Evolutionary conservation across 371 early-diverging fungal species (phyloP), one percentile per base, ranked within the genome.

Genomic region (Amoeboaphelidium occidentale): DNA sequence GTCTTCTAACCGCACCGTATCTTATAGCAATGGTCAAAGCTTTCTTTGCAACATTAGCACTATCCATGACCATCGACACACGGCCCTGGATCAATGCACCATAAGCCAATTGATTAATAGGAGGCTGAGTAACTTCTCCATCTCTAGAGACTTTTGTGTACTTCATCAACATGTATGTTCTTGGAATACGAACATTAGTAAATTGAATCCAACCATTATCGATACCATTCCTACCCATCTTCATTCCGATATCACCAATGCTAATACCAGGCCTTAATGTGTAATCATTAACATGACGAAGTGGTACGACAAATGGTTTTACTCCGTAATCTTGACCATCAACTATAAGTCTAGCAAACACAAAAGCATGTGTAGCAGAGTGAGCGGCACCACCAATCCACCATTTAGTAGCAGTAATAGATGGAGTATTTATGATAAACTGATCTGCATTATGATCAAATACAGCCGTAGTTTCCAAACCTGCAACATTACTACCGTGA

Each of bases 1-100:
- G 89, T 42, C 89, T 78, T 55, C 91, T 80, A 43, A 90, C 74
- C 49, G 84, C 81, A 51, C 82, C 84, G 55, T 90, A 90, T 46
- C 91, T 80, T 32, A 80, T 70, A 17, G 87, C 90, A 52, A 89
- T 82, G 32, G 87, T 74, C 43, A 88, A 65, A 6, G 88, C 90
- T 61, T 84, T 83, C 67, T 85, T 87, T 56, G 84, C 73, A 41
- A 82, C 74, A 59, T 85, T 77, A 25, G 76, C 85, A 49, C 80
- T 78, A 63, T 86, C 86, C 21, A 44, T 73, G 23, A 87, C 85
- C 84, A 89, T 86, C 51, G 79, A 69, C 14, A 85, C 88, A 51
- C 88, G 78, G 27, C 87, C 88, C 62, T 72, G 75, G 53, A 87
- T 76, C 55, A 89, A 67, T 10, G 86, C 76, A 49, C 90, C 90